Base-by-base conservation (phyloP, 371 early-diverging fungal genomes). In the Blakeslea trispora region DNA sequence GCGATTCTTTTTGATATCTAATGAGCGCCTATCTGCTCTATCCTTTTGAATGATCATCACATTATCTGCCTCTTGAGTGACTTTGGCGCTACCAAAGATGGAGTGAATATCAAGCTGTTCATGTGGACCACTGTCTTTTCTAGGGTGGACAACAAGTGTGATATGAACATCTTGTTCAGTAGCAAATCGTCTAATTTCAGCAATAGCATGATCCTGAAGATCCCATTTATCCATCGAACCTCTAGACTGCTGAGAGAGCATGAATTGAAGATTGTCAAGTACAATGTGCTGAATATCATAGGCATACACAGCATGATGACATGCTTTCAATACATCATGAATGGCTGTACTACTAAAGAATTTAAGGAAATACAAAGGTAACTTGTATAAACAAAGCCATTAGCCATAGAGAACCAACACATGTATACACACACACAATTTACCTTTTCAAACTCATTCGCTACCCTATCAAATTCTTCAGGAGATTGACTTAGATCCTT, bases 31-130 rank as follows among this genome's bases (percentile, higher is more conserved):
- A 23, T 63, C 37, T 5, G 37, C 50, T 21, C 54, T 53, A 14
- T 53, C 9, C 40, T 71, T 79, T 58, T 91, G 91, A 44, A 91
- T 59, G 13, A 91, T 83, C 8, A 91, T 72, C 0, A 91, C 91
- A 70, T 91, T 91, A 57, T 91, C 91, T 11, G 91, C 90, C 73
- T 91, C 91, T 55, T 91, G 91, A 15, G 91, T 88, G 1, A 89
- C 81, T 69, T 91, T 91, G 50, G 89, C 91, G 37, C 89, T 84
- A 22, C 91, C 91, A 65, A 89, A 87, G 8, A 91, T 77, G 3
- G 88, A 86, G 52, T 84, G 82, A 53, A 91, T 81, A 55, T 89
- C 90, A 17, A 88, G 60, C 19, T 69, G 71, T 21, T 80, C 76
- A 2, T 32, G 8, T 15, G 1, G 10, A 7, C 73, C 69, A 31